Conservation (phyloP, 2,329 filamentous ascomycete species). For the Cladophialophora chaetospira region DNA sequence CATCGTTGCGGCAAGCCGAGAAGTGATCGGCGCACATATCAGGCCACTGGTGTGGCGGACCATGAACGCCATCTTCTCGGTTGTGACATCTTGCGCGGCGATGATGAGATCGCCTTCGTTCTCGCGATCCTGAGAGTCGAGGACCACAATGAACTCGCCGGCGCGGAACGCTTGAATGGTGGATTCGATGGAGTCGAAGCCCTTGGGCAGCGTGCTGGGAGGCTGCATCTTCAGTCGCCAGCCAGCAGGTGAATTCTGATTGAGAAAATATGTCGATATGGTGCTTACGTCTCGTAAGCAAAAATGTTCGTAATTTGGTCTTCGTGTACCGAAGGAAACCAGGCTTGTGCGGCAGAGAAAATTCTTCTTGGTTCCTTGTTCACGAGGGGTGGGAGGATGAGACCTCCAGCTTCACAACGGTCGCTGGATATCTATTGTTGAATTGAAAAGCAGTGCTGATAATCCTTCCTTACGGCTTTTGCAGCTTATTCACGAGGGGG, state of each 20-base stretch:
- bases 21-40: slow-evolving; percentile 82
- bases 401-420: neutral
- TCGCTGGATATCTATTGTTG: no score
- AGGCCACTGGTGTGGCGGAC: slow-evolving; percentile 85
- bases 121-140: slow-evolving; percentile 88
- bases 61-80: slow-evolving; percentile 94
- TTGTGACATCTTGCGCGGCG: slow-evolving; percentile 78
- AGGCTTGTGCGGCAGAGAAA: slow-evolving; percentile 4
- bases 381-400: neutral
- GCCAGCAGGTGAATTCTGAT: neutral
- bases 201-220: slow-evolving; percentile 16
- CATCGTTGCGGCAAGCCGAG: slow-evolving; percentile 68
- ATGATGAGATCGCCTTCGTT: slow-evolving; percentile 99
- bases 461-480: no score
- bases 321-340: neutral
- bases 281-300: slow-evolving; percentile 1
- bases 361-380: slow-evolving; percentile 9
- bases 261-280: neutral
- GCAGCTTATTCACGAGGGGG: no score
- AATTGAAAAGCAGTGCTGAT: no score
- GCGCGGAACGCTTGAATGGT: slow-evolving; percentile 37
- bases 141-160: slow-evolving; percentile 92
- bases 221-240: slow-evolving; percentile 22
- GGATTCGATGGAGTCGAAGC: slow-evolving; percentile 38
- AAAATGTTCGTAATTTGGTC: neutral